Evolutionary conservation across 176 grass and related monocot species (phyloP), one percentile per base, ranked within the genome.

Genomic region (Echinochloa phyllopogon): DNA sequence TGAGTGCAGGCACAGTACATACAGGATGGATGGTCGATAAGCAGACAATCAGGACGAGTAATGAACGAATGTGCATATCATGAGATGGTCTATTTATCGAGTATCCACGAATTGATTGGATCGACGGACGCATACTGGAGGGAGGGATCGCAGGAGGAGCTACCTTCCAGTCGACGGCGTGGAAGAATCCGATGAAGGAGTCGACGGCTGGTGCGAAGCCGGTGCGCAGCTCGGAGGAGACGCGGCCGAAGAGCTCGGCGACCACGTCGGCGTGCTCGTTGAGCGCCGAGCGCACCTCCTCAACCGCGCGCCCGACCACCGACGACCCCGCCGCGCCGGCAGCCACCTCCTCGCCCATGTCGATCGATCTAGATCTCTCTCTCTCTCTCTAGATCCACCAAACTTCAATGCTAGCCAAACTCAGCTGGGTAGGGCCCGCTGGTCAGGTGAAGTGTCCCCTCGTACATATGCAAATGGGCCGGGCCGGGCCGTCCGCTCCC

Each of bases 161-260:
- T 2, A 98, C 93, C 93, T 95, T 95, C 96, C 96, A 98, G 83
- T 98, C 85, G 60, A 98, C 85, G 80, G 91, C 91, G 80, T 95
- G 96, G 89, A 98, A 95, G 93, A 95, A 98, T 0, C 93, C 91
- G 69, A 98, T 0, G 85, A 98, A 90, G 44, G 91, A 78, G 82
- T 98, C 89, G 48, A 92, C 83, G 40, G 96, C 93, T 33, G 96
- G 96, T 1, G 65, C 59, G 68, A 94, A 95, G 57, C 91, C 96
- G 50, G 72, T 48, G 84, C 89, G 96, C 43, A 95, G 91, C 24
- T 98, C 96, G 36, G 91, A 74, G 55, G 96, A 95, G 69, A 95
- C 58, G 66, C 86, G 91, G 37, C 89, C 93, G 29, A 98, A 86
- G 83, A 98, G 87, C 37, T 92, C 87, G 1, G 87, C 71, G 2